Percentiles rank a stretch among this genome's conserved stretches.
Evolutionary conservation across 2,329 filamentous ascomycete species (phyloP).

Genomic region (Biscogniauxia mediterranea): DNA sequence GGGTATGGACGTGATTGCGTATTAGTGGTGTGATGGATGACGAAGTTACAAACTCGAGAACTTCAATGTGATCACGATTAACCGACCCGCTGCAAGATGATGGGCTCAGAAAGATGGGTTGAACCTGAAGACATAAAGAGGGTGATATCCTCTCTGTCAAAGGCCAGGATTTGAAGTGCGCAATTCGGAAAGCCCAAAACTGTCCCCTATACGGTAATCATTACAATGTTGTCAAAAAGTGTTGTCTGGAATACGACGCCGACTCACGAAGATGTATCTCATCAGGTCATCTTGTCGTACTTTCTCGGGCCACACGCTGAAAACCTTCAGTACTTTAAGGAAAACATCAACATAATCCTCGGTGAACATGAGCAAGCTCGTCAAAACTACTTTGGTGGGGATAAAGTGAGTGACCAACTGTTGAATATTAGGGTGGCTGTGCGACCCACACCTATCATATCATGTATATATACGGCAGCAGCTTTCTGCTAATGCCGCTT

Average conservation of each 20-base stretch:
- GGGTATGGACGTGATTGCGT: background rate
- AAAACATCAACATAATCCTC: conserved; percentile 40
- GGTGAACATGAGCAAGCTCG: conserved; percentile 36
- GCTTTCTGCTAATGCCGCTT: too few species aligned
- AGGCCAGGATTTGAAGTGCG: background rate
- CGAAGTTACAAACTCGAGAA: background rate
- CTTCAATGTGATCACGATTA: background rate
- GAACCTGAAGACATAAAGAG: background rate
- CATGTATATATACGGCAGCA: too few species aligned
- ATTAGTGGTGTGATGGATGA: background rate
- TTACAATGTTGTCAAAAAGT: conserved; percentile 7
- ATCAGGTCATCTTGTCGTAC: conserved; percentile 37
- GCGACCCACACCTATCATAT: too few species aligned
- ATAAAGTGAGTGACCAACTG: conserved; percentile 32
- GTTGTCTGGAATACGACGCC: conserved; percentile 9
- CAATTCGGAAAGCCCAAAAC: background rate
- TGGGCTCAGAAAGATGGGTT: background rate
- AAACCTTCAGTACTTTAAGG: conserved; percentile 40
- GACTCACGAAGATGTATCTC: conserved; percentile 23
- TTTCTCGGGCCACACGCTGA: conserved; percentile 44
- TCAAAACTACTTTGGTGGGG: conserved; percentile 35
- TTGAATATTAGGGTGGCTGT: too few species aligned
- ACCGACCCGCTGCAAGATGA: background rate
- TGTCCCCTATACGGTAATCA: background rate
- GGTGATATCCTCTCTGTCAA: background rate